These are phyloP conservation scores for Lachancea nothofagi DNA, from an alignment of 805 yeast species.

Conservation along the genomic window DNA sequence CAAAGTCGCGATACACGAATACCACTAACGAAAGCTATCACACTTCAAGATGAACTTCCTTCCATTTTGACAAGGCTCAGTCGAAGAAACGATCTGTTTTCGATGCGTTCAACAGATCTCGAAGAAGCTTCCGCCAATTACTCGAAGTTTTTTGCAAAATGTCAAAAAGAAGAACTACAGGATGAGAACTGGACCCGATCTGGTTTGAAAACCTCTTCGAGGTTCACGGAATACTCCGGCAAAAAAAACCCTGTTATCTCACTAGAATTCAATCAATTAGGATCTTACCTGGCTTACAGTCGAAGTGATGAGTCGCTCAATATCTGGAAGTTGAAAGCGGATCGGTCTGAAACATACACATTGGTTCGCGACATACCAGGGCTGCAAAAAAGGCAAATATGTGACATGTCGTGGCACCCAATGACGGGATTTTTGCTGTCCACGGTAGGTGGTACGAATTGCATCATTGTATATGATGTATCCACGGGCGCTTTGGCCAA, in stretches of 20 bases:
- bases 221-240: conserved; percentile 15
- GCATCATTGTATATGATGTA: conserved; percentile 22
- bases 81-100: too few species aligned
- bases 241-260: conserved; percentile 20
- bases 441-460: conserved; percentile 20
- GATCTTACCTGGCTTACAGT: conserved; percentile 25
- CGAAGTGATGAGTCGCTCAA: conserved; percentile 31
- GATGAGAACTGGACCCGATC: conserved; percentile 23
- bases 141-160: conserved; percentile 1
- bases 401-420: conserved; percentile 27
- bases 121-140: background rate
- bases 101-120: background rate
- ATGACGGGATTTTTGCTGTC: conserved; percentile 20
- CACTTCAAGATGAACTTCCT: too few species aligned
- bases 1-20: too few species aligned
- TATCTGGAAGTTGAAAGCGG: conserved; percentile 19
- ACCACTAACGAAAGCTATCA: too few species aligned
- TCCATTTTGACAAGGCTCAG: too few species aligned
- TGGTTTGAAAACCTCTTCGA: conserved; percentile 18
- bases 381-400: conserved; percentile 15
- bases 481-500: conserved; percentile 15
- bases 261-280: conserved; percentile 27
- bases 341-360: conserved; percentile 9
- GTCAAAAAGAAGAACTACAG: conserved; percentile 13
- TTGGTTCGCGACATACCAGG: conserved; percentile 18